phyloP scores from a whole-genome alignment of 345 rosid species.

The Lepidium africanum region DNA sequence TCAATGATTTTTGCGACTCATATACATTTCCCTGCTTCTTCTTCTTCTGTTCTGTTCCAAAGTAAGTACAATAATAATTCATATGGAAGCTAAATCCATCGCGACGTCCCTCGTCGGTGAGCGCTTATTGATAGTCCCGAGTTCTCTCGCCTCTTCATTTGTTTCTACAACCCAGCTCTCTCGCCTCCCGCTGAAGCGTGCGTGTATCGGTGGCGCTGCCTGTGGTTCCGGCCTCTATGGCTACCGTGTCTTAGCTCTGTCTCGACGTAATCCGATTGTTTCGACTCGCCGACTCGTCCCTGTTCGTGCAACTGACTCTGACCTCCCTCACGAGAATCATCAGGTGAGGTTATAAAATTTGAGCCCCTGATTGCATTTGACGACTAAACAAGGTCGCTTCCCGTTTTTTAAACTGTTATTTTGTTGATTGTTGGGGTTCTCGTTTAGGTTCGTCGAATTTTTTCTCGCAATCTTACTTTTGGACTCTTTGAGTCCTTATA shows the following conservation, averaged over 20 bases:
- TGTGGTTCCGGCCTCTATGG: neutral
- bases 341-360: constrained; percentile 29
- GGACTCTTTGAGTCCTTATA: neutral
- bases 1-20: constrained; percentile 2
- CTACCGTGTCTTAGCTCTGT: constrained; percentile 4
- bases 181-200: constrained; percentile 13
- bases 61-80: neutral
- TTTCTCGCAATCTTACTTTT: neutral
- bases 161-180: constrained; percentile 4
- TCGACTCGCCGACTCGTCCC: constrained; percentile 33
- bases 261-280: constrained; percentile 18
- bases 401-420: neutral
- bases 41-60: neutral
- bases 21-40: neutral
- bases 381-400: neutral
- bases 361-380: neutral
- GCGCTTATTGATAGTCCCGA: constrained; percentile 1
- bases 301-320: constrained; percentile 44
- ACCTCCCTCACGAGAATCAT: constrained; percentile 42
- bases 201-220: neutral
- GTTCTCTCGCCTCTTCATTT: constrained; percentile 3
- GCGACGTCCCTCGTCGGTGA: constrained; percentile 2
- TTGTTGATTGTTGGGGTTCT: neutral
- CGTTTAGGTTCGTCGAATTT: neutral
- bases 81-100: constrained; percentile 39